Evolutionary conservation across 495 filamentous ascomycete genomes (phyloP).

Genomic region (Tuber umbilicatum): DNA sequence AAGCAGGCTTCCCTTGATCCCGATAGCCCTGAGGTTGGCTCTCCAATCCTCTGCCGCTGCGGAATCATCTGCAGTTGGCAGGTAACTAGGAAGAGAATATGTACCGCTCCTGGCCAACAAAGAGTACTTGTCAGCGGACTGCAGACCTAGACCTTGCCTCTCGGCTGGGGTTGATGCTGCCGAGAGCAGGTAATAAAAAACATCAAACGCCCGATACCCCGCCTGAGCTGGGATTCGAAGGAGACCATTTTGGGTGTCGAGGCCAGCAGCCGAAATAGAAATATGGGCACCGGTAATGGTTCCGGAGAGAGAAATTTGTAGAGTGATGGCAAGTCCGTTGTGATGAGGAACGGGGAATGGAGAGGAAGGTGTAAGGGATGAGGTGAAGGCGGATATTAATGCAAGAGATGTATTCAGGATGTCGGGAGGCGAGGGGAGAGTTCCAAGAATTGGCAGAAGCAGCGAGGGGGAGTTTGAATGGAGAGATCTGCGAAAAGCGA

Average conservation of each 20-base stretch:
- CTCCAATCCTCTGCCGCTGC: constrained; percentile 92
- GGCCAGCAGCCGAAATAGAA: constrained; percentile 75
- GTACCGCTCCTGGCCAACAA: constrained; percentile 76
- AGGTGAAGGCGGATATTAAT: constrained; percentile 74
- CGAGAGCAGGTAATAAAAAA: constrained; percentile 93
- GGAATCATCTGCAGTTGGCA: constrained; percentile 87
- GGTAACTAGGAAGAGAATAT: constrained; percentile 78
- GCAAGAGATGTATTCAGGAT: constrained; percentile 68
- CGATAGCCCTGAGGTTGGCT: constrained; percentile 71
- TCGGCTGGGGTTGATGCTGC: constrained; percentile 84
- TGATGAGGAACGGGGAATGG: constrained; percentile 71
- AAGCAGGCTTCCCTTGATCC: constrained; percentile 78
- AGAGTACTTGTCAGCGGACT: constrained; percentile 67
- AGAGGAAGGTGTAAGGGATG: constrained; percentile 81
- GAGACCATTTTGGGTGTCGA: constrained; percentile 75
- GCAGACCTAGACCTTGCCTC: constrained; percentile 80
- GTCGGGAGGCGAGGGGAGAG: constrained; percentile 69
- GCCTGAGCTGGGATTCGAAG: constrained; percentile 70
- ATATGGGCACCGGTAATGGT: constrained; percentile 67
- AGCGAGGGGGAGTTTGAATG: constrained; percentile 83
- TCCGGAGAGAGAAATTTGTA: constrained; percentile 74
- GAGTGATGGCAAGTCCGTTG: constrained; percentile 68
- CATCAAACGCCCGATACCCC: constrained; percentile 93
- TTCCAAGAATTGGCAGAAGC: constrained; percentile 69
- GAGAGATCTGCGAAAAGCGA: constrained; percentile 56